Evolutionary conservation across 495 filamentous ascomycete species (phyloP), one percentile per base, ranked within the genome.

Genomic region (Penicillium chermesinum): DNA sequence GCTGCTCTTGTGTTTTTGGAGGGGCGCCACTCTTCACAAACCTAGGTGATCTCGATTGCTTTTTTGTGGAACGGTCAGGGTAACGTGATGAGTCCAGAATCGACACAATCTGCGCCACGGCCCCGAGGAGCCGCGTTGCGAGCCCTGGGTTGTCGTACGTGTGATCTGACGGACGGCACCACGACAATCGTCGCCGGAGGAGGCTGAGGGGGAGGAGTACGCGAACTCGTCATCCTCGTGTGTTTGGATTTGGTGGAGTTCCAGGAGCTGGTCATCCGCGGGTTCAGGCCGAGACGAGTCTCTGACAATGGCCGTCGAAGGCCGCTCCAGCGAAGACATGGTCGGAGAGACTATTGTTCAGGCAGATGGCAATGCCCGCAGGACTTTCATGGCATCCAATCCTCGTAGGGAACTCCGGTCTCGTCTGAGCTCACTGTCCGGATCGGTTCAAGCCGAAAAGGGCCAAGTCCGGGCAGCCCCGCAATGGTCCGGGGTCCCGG

Each of bases 41-140:
- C 72, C 72, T 48, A 70, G 66, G 52, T 75, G 61, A 59, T 75
- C 72, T 1, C 72, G 63, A 52, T 75, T 75, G 25, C 53, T 66
- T 53, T 72, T 73, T 36, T 71, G 67, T 10, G 66, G 53, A 18
- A 75, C 69, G 0, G 60, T 67, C 53, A 73, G 34, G 8, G 57
- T 64, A n/a, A 75, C 65, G 61, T 75, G 40, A 8, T 64, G 59
- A 8, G 53, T 61, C 72, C 72, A 75, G 41, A 70, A 67, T 7
- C 62, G 58, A 44, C 59, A 50, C 7, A 71, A 27, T 1, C 42
- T 25, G 14, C 55, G 50, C 54, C 64, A 54, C 7, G 54, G 22
- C 14, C 57, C 62, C 21, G 58, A 62, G 16, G 64, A 52, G 48
- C 50, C 38, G 19, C 51, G 48, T 13, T 42, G 51, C 20, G 50